phyloP scores from a whole-genome alignment of 2,329 filamentous ascomycete genomes.

The Phialophora verrucosa region DNA sequence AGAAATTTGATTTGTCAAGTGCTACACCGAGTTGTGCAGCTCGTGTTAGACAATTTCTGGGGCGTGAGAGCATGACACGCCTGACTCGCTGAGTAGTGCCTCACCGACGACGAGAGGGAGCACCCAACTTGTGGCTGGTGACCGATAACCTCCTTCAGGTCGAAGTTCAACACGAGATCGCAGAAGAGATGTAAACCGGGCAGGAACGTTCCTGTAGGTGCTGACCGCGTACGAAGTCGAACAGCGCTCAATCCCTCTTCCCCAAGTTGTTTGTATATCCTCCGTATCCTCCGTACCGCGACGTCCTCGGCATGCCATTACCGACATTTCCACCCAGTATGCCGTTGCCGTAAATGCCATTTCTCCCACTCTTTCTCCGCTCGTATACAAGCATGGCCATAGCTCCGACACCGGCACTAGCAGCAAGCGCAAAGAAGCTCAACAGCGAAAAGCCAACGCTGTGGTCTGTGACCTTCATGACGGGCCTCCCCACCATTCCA shows the following conservation, averaged over 20 bases:
- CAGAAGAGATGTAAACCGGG: background rate
- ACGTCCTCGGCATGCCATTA: constrained; percentile 31
- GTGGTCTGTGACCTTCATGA: constrained; percentile 37
- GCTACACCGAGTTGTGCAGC: background rate
- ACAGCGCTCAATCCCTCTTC: constrained; percentile 37
- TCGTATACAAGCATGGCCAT: constrained; percentile 40
- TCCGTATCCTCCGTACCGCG: constrained; percentile 40
- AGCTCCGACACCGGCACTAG: constrained; percentile 39
- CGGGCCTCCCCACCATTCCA: constrained; percentile 39
- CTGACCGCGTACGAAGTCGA: background rate
- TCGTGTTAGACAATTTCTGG: background rate
- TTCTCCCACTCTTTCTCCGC: constrained; percentile 38
- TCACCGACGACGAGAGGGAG: background rate
- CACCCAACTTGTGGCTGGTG: background rate
- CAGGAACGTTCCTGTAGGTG: background rate
- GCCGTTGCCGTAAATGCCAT: constrained; percentile 35
- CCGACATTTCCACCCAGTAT: constrained; percentile 37
- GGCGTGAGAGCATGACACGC: background rate
- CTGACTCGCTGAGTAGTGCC: background rate
- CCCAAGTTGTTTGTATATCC: constrained; percentile 37
- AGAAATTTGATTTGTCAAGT: background rate
- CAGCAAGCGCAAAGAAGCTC: constrained; percentile 39
- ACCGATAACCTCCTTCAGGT: background rate
- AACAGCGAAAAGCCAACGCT: constrained; percentile 39
- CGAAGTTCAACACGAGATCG: background rate